These are phyloP conservation scores for Aspergillus panamensis DNA, from an alignment of 495 filamentous ascomycete genomes.

Conservation along the genomic window DNA sequence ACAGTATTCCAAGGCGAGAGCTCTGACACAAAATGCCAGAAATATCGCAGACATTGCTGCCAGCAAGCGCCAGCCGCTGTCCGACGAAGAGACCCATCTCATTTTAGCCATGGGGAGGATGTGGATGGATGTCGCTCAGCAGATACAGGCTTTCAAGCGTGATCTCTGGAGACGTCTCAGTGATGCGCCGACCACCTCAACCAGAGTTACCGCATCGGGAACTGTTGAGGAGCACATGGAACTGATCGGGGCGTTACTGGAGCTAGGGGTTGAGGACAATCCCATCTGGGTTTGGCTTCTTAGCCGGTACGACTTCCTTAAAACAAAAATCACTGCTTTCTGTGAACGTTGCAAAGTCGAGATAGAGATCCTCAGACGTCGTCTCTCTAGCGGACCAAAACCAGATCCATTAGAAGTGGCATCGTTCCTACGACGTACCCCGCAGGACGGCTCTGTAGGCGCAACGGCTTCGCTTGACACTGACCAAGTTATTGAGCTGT, in stretches of 20 bases:
- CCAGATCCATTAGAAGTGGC: slow-evolving; percentile 66
- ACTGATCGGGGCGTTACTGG: slow-evolving; percentile 78
- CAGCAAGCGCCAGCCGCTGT: slow-evolving; percentile 45
- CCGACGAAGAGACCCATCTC: slow-evolving; percentile 75
- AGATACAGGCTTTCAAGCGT: slow-evolving; percentile 79
- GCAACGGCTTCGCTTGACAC: slow-evolving; percentile 62
- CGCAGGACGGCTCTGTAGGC: slow-evolving; percentile 55
- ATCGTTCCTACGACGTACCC: slow-evolving; percentile 66
- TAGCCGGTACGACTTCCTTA: slow-evolving; percentile 83
- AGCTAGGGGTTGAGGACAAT: slow-evolving; percentile 91
- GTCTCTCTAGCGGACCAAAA: slow-evolving; percentile 68
- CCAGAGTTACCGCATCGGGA: slow-evolving; percentile 36
- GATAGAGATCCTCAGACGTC: slow-evolving; percentile 82
- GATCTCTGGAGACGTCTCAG: slow-evolving; percentile 80
- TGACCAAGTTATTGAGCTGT: slow-evolving; percentile 75
- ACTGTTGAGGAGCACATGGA: slow-evolving; percentile 82
- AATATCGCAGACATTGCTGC: slow-evolving; percentile 53
- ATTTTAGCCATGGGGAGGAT: slow-evolving; percentile 88
- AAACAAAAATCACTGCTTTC: slow-evolving; percentile 70
- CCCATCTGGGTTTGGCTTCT: slow-evolving; percentile 94
- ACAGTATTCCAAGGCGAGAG: slow-evolving; percentile 74
- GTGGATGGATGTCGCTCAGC: slow-evolving; percentile 85
- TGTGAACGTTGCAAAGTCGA: slow-evolving; percentile 83
- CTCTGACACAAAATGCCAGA: slow-evolving; percentile 69
- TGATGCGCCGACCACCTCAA: slow-evolving; percentile 48